Conservation (phyloP, 495 filamentous ascomycete species). For the Podospora didyma region DNA sequence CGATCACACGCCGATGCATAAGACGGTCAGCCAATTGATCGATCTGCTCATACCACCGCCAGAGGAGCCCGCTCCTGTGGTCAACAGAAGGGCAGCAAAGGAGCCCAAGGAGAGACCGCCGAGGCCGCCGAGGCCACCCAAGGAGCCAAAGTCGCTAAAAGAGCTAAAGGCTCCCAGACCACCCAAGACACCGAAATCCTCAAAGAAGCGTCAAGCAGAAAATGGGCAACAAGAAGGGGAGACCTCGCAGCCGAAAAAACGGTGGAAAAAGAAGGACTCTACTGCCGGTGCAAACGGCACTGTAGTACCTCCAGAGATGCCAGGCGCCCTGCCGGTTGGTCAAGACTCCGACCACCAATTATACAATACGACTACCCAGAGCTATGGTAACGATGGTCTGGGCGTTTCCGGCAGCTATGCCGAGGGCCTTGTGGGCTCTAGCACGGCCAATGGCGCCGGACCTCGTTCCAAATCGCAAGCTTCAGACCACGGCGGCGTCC, state of each 20-base stretch:
- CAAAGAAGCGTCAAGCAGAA: slow-evolving; percentile 56
- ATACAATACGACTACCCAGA: slow-evolving; percentile 9
- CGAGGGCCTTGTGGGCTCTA: slow-evolving; percentile 13
- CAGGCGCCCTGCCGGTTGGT: slow-evolving; percentile 21
- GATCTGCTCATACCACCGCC: slow-evolving; percentile 34
- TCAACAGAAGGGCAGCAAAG: slow-evolving; percentile 14
- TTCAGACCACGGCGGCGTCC: slow-evolving; percentile 2
- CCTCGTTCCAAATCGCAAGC: slow-evolving; percentile 7
- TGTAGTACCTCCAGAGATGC: slow-evolving; percentile 23
- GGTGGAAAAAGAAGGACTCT: slow-evolving; percentile 28
- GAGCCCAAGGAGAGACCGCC: slow-evolving; percentile 30
- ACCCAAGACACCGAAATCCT: slow-evolving; percentile 50
- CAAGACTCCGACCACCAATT: slow-evolving; percentile 9
- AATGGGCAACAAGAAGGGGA: slow-evolving; percentile 33
- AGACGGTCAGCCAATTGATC: slow-evolving; percentile 39
- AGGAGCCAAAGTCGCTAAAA: slow-evolving; percentile 45
- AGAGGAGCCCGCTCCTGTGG: slow-evolving; percentile 9
- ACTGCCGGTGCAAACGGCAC: slow-evolving; percentile 2
- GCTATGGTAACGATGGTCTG: background rate
- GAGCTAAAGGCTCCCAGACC: slow-evolving; percentile 41
- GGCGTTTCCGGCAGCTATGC: slow-evolving; percentile 12
- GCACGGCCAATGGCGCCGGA: slow-evolving; percentile 6
- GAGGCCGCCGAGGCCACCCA: slow-evolving; percentile 48
- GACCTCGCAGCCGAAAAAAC: slow-evolving; percentile 22
- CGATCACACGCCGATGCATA: slow-evolving; percentile 45